These are phyloP conservation scores for Fusarium caatingaense DNA, from an alignment of 2,329 filamentous ascomycete species.

Conservation along the genomic window DNA sequence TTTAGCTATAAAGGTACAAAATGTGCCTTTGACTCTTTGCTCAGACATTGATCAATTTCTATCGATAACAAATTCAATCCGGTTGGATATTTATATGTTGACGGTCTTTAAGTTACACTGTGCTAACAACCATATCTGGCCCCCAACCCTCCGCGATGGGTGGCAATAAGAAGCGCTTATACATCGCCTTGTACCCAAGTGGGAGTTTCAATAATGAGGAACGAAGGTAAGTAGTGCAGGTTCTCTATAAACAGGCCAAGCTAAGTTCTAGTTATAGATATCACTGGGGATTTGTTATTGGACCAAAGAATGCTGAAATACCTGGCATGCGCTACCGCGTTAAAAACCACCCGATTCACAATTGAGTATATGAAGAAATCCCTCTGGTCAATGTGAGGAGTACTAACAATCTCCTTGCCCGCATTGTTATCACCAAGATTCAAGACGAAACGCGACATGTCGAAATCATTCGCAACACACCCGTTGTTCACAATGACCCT, in stretches of 20 bases:
- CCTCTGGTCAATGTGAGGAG: slow-evolving; percentile 30
- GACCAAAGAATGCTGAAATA: slow-evolving; percentile 40
- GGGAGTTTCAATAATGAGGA: neutral
- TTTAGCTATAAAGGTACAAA: too few species aligned
- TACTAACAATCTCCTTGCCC: neutral
- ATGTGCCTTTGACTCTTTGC: too few species aligned
- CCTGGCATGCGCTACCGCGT: slow-evolving; percentile 49
- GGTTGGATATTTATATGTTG: too few species aligned
- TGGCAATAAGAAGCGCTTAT: neutral
- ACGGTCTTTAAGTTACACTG: too few species aligned
- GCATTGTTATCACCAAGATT: too few species aligned
- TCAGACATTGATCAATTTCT: too few species aligned
- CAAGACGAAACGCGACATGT: too few species aligned
- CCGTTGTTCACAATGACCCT: too few species aligned
- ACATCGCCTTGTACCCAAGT: neutral
- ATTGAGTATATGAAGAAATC: slow-evolving; percentile 47
- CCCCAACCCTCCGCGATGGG: too few species aligned
- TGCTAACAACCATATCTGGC: neutral
- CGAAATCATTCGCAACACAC: too few species aligned
- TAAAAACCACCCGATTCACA: slow-evolving; percentile 39
- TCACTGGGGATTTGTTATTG: slow-evolving; percentile 48
- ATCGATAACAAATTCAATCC: too few species aligned
- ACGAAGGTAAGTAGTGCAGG: neutral
- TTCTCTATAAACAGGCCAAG: neutral
- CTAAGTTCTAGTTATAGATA: slow-evolving; percentile 17